These are phyloP conservation scores for Tolypocladium ovalisporum DNA, from an alignment of 2,329 filamentous ascomycete species.

Conservation along the genomic window DNA sequence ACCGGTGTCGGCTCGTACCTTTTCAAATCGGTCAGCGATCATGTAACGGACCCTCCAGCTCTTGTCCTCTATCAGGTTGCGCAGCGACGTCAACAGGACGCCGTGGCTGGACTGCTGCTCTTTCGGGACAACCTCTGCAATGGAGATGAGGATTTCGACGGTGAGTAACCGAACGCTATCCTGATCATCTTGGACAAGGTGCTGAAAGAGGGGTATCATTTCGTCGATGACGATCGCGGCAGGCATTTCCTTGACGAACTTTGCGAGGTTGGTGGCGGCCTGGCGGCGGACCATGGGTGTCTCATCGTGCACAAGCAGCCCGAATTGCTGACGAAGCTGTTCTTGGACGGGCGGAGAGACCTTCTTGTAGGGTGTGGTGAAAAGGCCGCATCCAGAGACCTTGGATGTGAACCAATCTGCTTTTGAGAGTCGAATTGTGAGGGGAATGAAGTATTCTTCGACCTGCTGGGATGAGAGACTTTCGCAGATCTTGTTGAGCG, in stretches of 20 bases:
- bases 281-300: constrained; percentile 98
- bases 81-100: constrained; percentile 78
- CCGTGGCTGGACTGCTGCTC: constrained; percentile 96
- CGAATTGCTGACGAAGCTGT: constrained; percentile 83
- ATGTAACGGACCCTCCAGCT: constrained; percentile 99
- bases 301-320: constrained; percentile 90
- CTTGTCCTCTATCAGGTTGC: constrained; percentile 95
- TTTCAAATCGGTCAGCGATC: constrained; percentile 97
- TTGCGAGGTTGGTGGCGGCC: constrained; percentile 89
- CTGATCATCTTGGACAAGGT: constrained; percentile 91
- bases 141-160: constrained; percentile 90
- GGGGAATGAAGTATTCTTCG: constrained; percentile 93
- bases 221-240: constrained; percentile 87
- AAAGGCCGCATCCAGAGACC: constrained; percentile 93
- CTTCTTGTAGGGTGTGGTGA: constrained; percentile 87
- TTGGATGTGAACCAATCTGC: constrained; percentile 99
- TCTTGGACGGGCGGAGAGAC: constrained; percentile 82
- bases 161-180: constrained; percentile 94
- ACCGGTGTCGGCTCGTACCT: constrained; percentile 41
- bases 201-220: constrained; percentile 98
- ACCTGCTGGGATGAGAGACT: constrained; percentile 85
- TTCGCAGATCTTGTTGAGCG: constrained; percentile 96
- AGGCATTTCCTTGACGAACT: constrained; percentile 96
- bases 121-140: constrained; percentile 94
- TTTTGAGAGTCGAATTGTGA: constrained; percentile 92